phyloP scores from a whole-genome alignment of 2,329 filamentous ascomycete genomes.

The Trichoderma oligosporum region DNA sequence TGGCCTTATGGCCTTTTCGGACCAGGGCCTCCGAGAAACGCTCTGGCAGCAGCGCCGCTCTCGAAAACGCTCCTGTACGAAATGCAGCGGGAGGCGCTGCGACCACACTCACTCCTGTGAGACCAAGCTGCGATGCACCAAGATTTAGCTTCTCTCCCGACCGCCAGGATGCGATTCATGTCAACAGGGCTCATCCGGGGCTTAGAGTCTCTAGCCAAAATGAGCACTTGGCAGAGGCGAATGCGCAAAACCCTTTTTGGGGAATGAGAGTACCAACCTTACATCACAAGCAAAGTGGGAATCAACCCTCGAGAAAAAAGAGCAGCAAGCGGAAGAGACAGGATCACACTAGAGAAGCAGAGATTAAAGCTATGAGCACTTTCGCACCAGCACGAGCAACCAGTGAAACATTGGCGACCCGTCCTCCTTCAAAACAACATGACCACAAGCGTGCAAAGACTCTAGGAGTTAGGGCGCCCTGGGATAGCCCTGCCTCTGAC shows the following conservation, averaged over 20 bases:
- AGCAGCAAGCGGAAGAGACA: slow-evolving; percentile 74
- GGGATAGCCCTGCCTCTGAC: slow-evolving; percentile 64
- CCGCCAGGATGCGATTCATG: slow-evolving; percentile 51
- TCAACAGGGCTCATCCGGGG: slow-evolving; percentile 29
- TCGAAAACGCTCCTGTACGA: slow-evolving; percentile 43
- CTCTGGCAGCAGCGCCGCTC: slow-evolving; percentile 50
- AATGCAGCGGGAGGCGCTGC: slow-evolving; percentile 33
- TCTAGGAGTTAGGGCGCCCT: slow-evolving; percentile 46
- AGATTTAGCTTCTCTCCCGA: slow-evolving; percentile 60
- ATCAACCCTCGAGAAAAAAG: slow-evolving; percentile 61
- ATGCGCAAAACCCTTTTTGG: slow-evolving; percentile 22
- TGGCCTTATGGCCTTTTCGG: slow-evolving; percentile 83
- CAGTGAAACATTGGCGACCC: slow-evolving; percentile 55
- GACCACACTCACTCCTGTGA: slow-evolving; percentile 30
- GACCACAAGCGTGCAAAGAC: slow-evolving; percentile 64
- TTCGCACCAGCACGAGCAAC: slow-evolving; percentile 62
- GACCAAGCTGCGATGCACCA: slow-evolving; percentile 41
- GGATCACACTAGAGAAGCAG: slow-evolving; percentile 75
- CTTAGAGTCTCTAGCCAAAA: slow-evolving; percentile 1
- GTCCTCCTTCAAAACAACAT: slow-evolving; percentile 54
- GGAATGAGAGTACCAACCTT: slow-evolving; percentile 47
- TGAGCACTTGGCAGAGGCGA: slow-evolving; percentile 18
- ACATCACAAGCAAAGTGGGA: slow-evolving; percentile 55
- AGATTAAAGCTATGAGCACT: slow-evolving; percentile 80
- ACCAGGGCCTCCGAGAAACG: slow-evolving; percentile 66